Conservation (phyloP, 305 asterid species). For the Lippia alba region DNA sequence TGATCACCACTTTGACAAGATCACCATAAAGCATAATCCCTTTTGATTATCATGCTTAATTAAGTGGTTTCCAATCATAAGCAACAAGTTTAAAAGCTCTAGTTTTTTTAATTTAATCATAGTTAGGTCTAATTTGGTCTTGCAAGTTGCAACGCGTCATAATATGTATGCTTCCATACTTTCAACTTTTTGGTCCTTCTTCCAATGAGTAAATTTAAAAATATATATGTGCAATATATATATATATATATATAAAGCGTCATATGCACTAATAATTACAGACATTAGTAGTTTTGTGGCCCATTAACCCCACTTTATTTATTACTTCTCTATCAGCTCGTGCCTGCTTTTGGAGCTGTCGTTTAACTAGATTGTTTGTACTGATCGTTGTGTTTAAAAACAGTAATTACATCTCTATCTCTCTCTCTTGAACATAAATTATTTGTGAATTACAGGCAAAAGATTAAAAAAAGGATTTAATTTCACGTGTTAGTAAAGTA, state of each 20-base stretch:
- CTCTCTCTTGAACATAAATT: background rate
- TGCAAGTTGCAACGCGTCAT: constrained; percentile 11
- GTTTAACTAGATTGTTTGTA: background rate
- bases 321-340: background rate
- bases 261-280: constrained; percentile 35
- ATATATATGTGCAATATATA: too few relatives aligned
- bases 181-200: constrained; percentile 35
- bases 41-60: constrained; percentile 10
- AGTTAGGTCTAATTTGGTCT: constrained; percentile 9
- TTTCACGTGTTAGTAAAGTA: background rate
- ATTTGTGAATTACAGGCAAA: background rate
- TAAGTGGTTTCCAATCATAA: constrained; percentile 27
- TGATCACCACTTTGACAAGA: constrained; percentile 26
- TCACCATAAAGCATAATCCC: constrained; percentile 28
- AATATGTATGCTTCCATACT: background rate
- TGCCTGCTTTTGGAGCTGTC: background rate
- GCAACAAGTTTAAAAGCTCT: background rate
- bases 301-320: constrained; percentile 20
- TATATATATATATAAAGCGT: background rate
- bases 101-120: background rate
- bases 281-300: constrained; percentile 23
- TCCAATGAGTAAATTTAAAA: constrained; percentile 28
- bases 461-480: background rate
- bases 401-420: background rate
- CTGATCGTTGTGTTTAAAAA: background rate